Evolutionary conservation across 371 early-diverging fungal genomes (phyloP).

Genomic region (Rhizopus stolonifer): DNA sequence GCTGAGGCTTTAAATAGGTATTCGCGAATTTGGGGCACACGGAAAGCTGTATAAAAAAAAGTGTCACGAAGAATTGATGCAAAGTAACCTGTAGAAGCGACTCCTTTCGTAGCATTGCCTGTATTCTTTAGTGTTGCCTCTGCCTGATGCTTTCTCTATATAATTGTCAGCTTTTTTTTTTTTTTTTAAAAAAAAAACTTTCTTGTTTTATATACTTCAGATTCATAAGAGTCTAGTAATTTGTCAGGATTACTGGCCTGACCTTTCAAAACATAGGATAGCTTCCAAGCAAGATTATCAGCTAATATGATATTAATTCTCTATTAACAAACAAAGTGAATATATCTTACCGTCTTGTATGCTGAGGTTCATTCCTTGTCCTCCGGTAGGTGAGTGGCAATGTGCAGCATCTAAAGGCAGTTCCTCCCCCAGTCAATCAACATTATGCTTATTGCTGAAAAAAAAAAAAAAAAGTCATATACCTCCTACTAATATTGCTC

Average conservation of each 20-base stretch:
- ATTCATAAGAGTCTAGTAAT: slow-evolving; percentile 33
- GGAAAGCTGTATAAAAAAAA: not conserved
- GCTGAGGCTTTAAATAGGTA: slow-evolving; percentile 10
- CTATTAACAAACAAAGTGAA: not conserved
- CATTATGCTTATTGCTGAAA: not conserved
- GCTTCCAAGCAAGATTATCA: slow-evolving; percentile 45
- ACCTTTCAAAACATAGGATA: slow-evolving; percentile 33
- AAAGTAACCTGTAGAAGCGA: not conserved
- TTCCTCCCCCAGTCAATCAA: no score
- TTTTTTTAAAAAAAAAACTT: not conserved
- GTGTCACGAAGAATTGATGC: not conserved
- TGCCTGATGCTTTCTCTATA: slow-evolving; percentile 19
- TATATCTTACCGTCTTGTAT: slow-evolving; percentile 38
- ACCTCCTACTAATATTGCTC: slow-evolving; percentile 47
- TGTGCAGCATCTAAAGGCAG: slow-evolving; percentile 49
- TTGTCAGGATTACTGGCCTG: slow-evolving; percentile 25
- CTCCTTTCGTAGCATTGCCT: slow-evolving; percentile 11
- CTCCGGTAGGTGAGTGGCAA: slow-evolving; percentile 40
- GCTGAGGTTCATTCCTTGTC: slow-evolving; percentile 44
- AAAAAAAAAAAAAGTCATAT: not conserved
- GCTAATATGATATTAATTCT: slow-evolving; percentile 16
- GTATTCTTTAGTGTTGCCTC: slow-evolving; percentile 16
- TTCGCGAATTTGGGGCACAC: slow-evolving; percentile 12
- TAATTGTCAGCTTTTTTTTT: not conserved
- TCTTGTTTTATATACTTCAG: slow-evolving; percentile 24